Percentiles rank a stretch among this genome's conserved stretches.
These are phyloP conservation scores for Colletotrichum eremochloae DNA, from an alignment of 2,329 filamentous ascomycete genomes.

Conservation along the genomic window DNA sequence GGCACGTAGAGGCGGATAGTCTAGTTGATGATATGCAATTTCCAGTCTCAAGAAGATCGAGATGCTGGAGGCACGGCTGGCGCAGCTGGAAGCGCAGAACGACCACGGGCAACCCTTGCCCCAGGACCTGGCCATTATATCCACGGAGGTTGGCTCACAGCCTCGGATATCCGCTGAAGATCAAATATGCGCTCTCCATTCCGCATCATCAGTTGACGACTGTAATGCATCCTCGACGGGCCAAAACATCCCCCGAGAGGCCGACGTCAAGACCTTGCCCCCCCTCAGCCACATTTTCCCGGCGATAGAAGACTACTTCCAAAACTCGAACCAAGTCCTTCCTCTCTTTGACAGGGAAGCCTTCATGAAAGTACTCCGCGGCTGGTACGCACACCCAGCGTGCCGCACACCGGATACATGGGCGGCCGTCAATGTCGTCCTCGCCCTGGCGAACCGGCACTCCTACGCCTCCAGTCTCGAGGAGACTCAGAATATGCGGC, in stretches of 20 bases:
- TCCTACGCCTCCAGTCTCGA: constrained; percentile 23
- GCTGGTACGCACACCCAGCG: constrained; percentile 40
- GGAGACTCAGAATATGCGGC: constrained; percentile 27
- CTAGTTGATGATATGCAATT: not conserved
- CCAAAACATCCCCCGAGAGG: not conserved
- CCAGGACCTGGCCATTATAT: not conserved
- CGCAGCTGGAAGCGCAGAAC: constrained; percentile 27
- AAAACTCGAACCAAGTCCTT: constrained; percentile 40
- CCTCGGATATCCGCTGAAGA: not conserved
- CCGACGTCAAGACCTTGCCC: constrained; percentile 30
- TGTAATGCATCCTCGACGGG: not conserved
- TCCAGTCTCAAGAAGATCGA: constrained; percentile 19
- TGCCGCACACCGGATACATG: constrained; percentile 45
- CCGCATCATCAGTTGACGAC: not conserved
- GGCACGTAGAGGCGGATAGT: not conserved
- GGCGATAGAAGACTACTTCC: constrained; percentile 43
- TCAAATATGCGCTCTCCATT: not conserved
- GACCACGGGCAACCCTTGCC: not conserved
- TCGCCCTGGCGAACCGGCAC: constrained; percentile 38
- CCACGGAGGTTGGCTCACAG: not conserved
- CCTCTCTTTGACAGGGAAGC: constrained; percentile 42
- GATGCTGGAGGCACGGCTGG: constrained; percentile 21
- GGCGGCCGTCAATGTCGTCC: constrained; percentile 46
- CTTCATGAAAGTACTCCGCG: constrained; percentile 44
- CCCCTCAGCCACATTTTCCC: constrained; percentile 42